Base-by-base conservation (phyloP, 1,284 basidiomycete genomes). In the Golubevia pallescens region DNA sequence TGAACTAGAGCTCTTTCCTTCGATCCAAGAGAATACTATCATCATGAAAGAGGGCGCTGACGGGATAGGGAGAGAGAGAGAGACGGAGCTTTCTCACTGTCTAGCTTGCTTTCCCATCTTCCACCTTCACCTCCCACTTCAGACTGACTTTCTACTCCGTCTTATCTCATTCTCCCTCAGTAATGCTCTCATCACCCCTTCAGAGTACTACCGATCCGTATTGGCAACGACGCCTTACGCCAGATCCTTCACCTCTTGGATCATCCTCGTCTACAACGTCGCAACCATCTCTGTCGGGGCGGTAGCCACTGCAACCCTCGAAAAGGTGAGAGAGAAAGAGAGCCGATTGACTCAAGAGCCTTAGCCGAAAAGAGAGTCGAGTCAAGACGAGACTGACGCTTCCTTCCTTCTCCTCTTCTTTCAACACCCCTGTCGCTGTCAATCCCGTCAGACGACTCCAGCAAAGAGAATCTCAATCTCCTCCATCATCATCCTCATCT, bases 181-280 rank as follows among this genome's bases (percentile, higher is more conserved):
- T 70, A 81, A 81, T 67, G 73, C 78, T 14, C 65, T 81, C 60
- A 80, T 81, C 62, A 81, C 78, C 4, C 77, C 79, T 0, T 68
- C 79, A 51, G 79, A 81, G 61, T 81, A 80, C 69, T 81, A 75
- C 38, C 70, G 79, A 23, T 66, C 70, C 19, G 65, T 74, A 0
- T 72, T 81, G 28, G 67, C 71, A 4, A 54, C 38, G 0, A 76
- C 75, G 0, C 62, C 65, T 1, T 71, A 70, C 16, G 68, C 70
- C 38, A 71, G 70, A 38, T 76, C 65, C 2, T 78, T 81, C 65
- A 74, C 70, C 67, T 75, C 71, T 67, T 81, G 78, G 75, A 78
- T 80, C 67, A 61, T 70, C 13, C 68, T 74, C 14, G 70, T 67
- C 10, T 80, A 78, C 63, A 80, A 77, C 19, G 64, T 75, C 52